These are phyloP conservation scores for Calonectria hawksworthii DNA, from an alignment of 2,329 filamentous ascomycete genomes.

Conservation along the genomic window DNA sequence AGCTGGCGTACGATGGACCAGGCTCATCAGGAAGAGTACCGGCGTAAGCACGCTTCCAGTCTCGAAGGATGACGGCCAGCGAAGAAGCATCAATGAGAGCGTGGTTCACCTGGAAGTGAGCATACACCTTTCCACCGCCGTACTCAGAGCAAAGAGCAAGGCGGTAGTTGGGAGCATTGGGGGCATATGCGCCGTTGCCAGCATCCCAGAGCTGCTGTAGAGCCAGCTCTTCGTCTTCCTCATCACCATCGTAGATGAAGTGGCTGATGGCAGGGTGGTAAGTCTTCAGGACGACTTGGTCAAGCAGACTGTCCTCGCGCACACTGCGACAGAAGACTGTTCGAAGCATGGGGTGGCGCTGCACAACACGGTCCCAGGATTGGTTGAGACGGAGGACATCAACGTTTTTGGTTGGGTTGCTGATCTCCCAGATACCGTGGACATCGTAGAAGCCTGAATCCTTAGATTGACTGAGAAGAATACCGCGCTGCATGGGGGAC, in stretches of 20 bases:
- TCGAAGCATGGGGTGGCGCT: conserved; percentile 58
- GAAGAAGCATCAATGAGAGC: conserved; percentile 41
- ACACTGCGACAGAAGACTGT: conserved; percentile 64
- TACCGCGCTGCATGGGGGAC: conserved; percentile 54
- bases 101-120: conserved; percentile 40
- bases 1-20: conserved; percentile 37
- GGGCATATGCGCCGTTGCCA: conserved; percentile 13
- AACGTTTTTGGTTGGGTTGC: conserved; percentile 34
- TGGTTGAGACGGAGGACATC: conserved; percentile 31
- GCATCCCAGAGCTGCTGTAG: conserved; percentile 21
- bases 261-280: conserved; percentile 23
- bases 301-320: conserved; percentile 58
- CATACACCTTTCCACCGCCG: conserved; percentile 35
- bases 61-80: conserved; percentile 37
- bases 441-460: conserved; percentile 49
- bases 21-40: not conserved
- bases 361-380: conserved; percentile 57
- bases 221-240: conserved; percentile 18
- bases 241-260: conserved; percentile 29
- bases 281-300: conserved; percentile 58
- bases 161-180: conserved; percentile 20
- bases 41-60: conserved; percentile 33
- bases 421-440: conserved; percentile 52
- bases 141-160: conserved; percentile 37
- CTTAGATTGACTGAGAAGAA: conserved; percentile 56